Evolutionary conservation across 805 yeast genomes (phyloP), one percentile per base, ranked within the genome.

Genomic region (Schizosaccharomyces osmophilus): DNA sequence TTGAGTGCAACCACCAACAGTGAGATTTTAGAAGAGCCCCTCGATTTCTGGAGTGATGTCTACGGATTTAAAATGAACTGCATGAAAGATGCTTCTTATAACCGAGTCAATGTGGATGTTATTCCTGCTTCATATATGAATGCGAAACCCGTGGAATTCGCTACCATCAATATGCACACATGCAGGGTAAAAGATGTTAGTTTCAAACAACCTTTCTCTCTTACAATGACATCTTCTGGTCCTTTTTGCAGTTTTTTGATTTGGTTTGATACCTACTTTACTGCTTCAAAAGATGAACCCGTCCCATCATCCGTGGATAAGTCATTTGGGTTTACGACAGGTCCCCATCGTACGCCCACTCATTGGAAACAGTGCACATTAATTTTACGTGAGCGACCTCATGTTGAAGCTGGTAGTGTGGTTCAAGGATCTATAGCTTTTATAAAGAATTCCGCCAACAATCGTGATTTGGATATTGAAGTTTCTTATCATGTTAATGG

Each of bases 21-120:
- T 31, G 84, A 86, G 64, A 93, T 88, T 75, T 88, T 89, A 73
- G 83, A 83, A 61, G 96, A 93, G 68, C 93, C 90, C 70, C 80
- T 90, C 66, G 83, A 83, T 67, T 93, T 81, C 74, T 93, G 99
- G 99, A 88, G 87, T 71, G 87, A 89, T 70, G 95, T 93, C 32
- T 93, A 93, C 69, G 98, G 99, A 3, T 87, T 87, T 69, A 94
- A 87, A 70, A 87, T 85, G 73, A 75, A 85, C 57, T 86, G 93
- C 61, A 85, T 84, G 87, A 81, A 83, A 64, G 82, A 85, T 62
- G 62, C 63, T 13, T 61, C 64, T 19, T 66, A 61, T 62, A 66
- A 79, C 62, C 95, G 87, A 71, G 95, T 95, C 43, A 77, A 86
- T 67, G 94, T 87, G 59, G 95, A 87, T 69, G 82, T 82, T 22